A percentile compares a stretch with the other conserved stretches of the same genome.
Conservation (phyloP, 805 yeast genomes). For the Saturnispora sanitii region DNA sequence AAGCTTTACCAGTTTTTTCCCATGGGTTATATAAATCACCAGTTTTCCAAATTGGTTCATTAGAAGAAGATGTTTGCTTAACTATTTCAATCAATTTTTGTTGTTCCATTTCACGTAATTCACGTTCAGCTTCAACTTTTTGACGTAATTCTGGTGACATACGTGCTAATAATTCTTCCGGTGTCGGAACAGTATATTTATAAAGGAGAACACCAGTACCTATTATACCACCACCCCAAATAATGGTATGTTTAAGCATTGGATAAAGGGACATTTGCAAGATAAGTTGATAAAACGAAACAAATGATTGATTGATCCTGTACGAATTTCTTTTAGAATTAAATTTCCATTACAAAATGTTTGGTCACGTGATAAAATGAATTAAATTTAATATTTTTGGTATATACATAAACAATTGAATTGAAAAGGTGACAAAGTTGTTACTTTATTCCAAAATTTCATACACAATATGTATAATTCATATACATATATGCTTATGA, state of each 20-base stretch:
- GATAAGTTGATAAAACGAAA: no score
- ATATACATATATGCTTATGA: no score
- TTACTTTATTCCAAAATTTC: no score
- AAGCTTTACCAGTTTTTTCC: constrained; percentile 34
- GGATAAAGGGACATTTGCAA: neutral
- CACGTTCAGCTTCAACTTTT: constrained; percentile 58
- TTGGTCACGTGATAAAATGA: no score
- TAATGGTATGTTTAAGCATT: constrained; percentile 23
- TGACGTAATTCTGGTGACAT: constrained; percentile 78
- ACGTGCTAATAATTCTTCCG: constrained; percentile 61
- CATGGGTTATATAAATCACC: constrained; percentile 64
- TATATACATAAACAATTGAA: no score
- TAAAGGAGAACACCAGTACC: constrained; percentile 63
- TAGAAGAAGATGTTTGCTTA: constrained; percentile 49
- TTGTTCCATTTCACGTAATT: constrained; percentile 57
- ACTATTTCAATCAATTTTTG: constrained; percentile 60
- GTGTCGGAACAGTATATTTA: constrained; percentile 76
- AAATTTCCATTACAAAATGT: no score
- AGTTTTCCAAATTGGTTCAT: constrained; percentile 78
- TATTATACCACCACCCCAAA: constrained; percentile 54
- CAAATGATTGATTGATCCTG: no score
- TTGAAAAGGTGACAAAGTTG: no score
- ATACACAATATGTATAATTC: no score
- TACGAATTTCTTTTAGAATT: no score
- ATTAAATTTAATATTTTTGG: no score